Base-by-base conservation (phyloP, 2,329 filamentous ascomycete genomes). In the Elsinoe ampelina region DNA sequence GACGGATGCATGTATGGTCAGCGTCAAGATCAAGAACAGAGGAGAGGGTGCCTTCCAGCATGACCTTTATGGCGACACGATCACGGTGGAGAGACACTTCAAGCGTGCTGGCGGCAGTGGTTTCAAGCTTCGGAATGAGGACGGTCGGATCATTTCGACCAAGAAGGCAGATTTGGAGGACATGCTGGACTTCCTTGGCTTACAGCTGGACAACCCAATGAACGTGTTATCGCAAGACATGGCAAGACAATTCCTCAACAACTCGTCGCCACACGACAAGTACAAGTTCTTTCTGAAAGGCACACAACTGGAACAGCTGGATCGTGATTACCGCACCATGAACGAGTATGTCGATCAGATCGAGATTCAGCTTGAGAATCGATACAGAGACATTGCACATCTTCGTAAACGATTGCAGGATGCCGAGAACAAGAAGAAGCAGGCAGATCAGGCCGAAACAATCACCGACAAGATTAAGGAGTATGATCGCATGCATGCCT, bases 221-320 rank as follows among this genome's bases (percentile, higher is more conserved):
- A 97, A 95, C 59, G 87, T 97, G 5, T 78, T 98, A 15, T 95
- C 91, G 0, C 93, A 98, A 70, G 93, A 98, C 68, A 90, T 91
- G 71, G 93, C 93, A 10, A 84, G 93, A 10, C 87, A 95, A 58
- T 98, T 98, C 65, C 79, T 98, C 42, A 95, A 92, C 66, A 82
- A 85, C 35, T 92, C 93, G 11, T 87, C 83, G 2, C 82, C 90
- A 0, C 75, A 81, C 2, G 84, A 92, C 59, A 98, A 98, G 69
- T 98, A 97, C 77, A 93, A 89, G 63, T 96, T 96, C 66, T 98
- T 98, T 67, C 81, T 95, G 59, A 89, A 91, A 64, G 93, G 93
- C 22, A 95, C 95, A 0, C 91, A 97, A 65, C 80, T 98, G 0
- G 89, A 97, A 68, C 86, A 92, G 63, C 78, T 98, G 8, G 89